Base-by-base conservation (phyloP, 305 asterid genomes). In the Fraxinus latifolia region DNA sequence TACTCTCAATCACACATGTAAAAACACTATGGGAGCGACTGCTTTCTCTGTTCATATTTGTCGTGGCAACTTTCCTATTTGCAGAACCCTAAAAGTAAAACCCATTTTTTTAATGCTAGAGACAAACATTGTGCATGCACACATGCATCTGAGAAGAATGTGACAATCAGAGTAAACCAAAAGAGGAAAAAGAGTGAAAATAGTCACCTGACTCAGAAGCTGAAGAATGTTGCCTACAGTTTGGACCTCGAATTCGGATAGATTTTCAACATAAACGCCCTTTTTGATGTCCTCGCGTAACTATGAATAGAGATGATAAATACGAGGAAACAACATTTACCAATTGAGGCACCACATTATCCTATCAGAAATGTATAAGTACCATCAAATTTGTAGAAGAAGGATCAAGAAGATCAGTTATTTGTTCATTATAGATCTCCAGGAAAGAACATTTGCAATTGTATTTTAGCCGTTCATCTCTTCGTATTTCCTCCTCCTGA, bases 21-120 rank as follows among this genome's bases (percentile, higher is more conserved):
- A 96, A 94, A 76, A 96, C 99, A 86, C 99, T 90, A 84, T 96
- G 99, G 19, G 99, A 96, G 44, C 99, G 98, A 75, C 99, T 96
- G 89, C 99, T 96, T 91, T 93, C 99, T 89, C 97, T 93, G 88
- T 96, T 96, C 99, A 96, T 96, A 85, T 94, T 94, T 76, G 99
- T 96, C 3, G 99, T 92, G 65, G 98, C 99, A 83, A 96, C 99
- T 88, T 79, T 96, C 82, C 99, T 92, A 79, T 92, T 96, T 78
- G 94, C 88, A 84, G 98, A 91, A 74, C 99, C 99, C 98, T 96
- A 70, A 78, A 55, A 55, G 50, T 82, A 83, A 78, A 78, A 85
- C 34, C 68, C 65, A n/a, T 3, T 84, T 79, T 76, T 44, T 76
- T 78, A 76, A 70, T 76, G 58, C 80, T 12, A 60, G 62, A 74